Evolutionary conservation across 441 rosid species (phyloP), one percentile per base, ranked within the genome.

Genomic region (Viola pubescens): DNA sequence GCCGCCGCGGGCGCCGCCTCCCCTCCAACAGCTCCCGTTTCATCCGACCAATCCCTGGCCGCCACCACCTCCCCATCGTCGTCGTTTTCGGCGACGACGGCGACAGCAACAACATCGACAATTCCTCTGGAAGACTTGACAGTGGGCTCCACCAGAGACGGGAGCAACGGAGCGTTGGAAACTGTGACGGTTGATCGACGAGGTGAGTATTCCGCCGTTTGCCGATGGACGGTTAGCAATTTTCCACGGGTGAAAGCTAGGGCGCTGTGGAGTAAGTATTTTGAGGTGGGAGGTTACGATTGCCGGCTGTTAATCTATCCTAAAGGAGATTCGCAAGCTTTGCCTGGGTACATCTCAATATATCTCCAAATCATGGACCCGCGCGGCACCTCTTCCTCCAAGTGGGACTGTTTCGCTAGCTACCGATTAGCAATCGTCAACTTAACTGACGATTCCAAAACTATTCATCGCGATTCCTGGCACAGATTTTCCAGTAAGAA

Each of bases 351-450:
- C 75, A 78, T 94, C 61, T 88, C 97, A 3, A 65, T 94, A 16
- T 94, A 91, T 39, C 90, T 94, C 1, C 98, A 94, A 86, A 91
- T 94, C 84, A 85, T 91, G 90, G 97, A 90, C 81, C 97, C 97
- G 54, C 87, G 97, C 4, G 95, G 97, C 0, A 79, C 95, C 0
- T 75, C 88, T 0, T 85, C 95, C 0, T 77, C 96, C 0, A 90
- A 94, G 72, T 88, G 99, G 99, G 98, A 94, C 74, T 94, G 99
- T 54, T 94, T 94, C 75, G 96, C 94, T 7, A 94, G 99, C 76
- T 94, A 91, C 50, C 89, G 99, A 6, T 77, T 94, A 26, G 82
- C 97, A 7, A 84, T 94, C 70, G 86, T 85, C 14, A 94, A 90
- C 71, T 72, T 71, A 39, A 60, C 77, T 6, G 99, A 94, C 37